Evolutionary conservation across 805 yeast genomes (phyloP).

Genomic region (Candida anglica): DNA sequence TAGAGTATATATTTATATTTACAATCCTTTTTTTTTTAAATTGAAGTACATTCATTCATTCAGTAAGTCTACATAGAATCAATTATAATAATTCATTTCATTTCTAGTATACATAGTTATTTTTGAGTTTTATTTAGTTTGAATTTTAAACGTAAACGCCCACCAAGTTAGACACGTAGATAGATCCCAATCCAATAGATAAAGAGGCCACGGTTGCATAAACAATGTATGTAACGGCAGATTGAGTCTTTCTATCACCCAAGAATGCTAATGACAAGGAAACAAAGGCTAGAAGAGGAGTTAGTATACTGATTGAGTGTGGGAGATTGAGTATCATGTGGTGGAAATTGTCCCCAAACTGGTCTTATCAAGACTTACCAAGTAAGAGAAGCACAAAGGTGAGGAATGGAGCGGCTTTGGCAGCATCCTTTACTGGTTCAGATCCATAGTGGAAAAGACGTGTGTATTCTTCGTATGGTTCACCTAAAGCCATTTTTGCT

Average conservation of each 20-base stretch:
- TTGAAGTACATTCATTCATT: too few relatives aligned
- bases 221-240: conserved; percentile 19
- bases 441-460: conserved; percentile 17
- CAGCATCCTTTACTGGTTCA: conserved; percentile 14
- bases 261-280: conserved; percentile 26
- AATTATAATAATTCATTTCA: too few relatives aligned
- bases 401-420: conserved; percentile 10
- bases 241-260: conserved; percentile 22
- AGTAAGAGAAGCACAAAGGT: conserved; percentile 20
- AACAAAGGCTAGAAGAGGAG: conserved; percentile 21
- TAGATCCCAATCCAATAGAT: conserved; percentile 33
- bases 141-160: conserved; percentile 44
- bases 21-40: too few relatives aligned
- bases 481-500: conserved; percentile 17
- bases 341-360: not conserved
- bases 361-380: conserved; percentile 18
- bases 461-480: conserved; percentile 22
- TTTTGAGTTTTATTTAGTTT: too few relatives aligned
- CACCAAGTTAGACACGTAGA: conserved; percentile 37
- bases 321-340: not conserved
- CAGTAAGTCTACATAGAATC: too few relatives aligned
- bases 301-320: conserved; percentile 10
- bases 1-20: too few relatives aligned
- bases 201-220: conserved; percentile 32
- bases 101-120: too few relatives aligned